Percentiles rank a stretch among this genome's conserved stretches.
Evolutionary conservation across 371 early-diverging fungal species (phyloP).

Genomic region (Mucor indicus): DNA sequence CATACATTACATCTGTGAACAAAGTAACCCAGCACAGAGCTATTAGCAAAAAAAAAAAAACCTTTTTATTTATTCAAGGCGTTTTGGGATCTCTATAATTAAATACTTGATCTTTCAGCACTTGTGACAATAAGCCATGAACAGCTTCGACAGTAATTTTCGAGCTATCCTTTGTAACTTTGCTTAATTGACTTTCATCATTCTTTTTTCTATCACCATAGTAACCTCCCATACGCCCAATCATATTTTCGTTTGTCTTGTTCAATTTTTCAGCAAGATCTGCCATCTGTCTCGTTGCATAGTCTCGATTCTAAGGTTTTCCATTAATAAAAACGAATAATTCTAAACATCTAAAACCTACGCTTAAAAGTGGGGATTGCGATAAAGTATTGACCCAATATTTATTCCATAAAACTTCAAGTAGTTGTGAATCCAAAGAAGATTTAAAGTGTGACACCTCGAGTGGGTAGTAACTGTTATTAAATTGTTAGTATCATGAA

Average conservation of each 20-base stretch:
- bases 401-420: conserved; percentile 94
- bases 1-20: no score
- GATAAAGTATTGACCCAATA: conserved; percentile 96
- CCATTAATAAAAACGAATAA: neutral
- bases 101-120: conserved; percentile 78
- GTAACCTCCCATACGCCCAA: conserved; percentile 51
- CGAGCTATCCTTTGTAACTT: conserved; percentile 76
- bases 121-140: conserved; percentile 80
- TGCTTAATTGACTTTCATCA: conserved; percentile 67
- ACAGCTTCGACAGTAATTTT: conserved; percentile 78
- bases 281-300: conserved; percentile 72
- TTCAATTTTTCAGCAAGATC: conserved; percentile 84
- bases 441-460: conserved; percentile 95
- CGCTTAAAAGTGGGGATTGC: conserved; percentile 86
- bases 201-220: conserved; percentile 63
- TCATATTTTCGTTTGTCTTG: conserved; percentile 67
- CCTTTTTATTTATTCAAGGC: no score
- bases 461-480: conserved; percentile 77
- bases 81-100: no score
- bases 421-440: conserved; percentile 73
- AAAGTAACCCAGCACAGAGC: no score
- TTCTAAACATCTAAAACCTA: conserved; percentile 46
- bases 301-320: conserved; percentile 70
- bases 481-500: neutral
- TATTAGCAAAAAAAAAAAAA: no score